Percentiles rank a stretch among this genome's conserved stretches.
Conservation (phyloP, 768 basidiomycete species). For the Boletales sp. region DNA sequence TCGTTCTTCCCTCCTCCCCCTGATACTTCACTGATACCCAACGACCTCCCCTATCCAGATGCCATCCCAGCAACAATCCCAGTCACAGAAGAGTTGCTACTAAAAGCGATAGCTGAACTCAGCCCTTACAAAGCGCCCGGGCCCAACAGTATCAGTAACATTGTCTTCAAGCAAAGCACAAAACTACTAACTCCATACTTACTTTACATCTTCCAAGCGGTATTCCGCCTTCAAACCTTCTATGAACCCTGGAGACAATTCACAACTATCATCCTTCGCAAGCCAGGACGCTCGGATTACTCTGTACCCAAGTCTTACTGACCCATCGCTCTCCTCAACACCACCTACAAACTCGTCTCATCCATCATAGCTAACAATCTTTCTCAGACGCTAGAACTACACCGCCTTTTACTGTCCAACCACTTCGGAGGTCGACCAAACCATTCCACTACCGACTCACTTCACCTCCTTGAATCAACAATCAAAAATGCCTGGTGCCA, state of each 20-base stretch:
- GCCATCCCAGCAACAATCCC: not conserved
- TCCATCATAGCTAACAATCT: not conserved
- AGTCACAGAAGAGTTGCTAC: not conserved
- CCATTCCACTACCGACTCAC: not conserved
- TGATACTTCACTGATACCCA: not conserved
- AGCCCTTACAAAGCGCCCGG: not conserved
- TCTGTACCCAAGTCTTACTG: conserved; percentile 30
- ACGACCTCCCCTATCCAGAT: not conserved
- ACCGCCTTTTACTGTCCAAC: not conserved
- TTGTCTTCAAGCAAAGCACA: no score
- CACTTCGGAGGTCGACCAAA: not conserved
- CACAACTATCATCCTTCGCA: conserved; percentile 30
- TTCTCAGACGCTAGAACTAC: not conserved
- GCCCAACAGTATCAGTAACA: no score
- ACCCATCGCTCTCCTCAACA: conserved; percentile 26
- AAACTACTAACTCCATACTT: no score
- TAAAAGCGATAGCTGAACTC: not conserved
- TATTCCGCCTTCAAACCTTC: no score
- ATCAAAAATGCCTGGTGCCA: not conserved
- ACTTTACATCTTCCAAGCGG: no score
- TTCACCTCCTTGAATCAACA: not conserved
- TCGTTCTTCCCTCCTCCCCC: no score
- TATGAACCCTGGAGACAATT: no score
- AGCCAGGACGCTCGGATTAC: conserved; percentile 37
- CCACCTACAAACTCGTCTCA: not conserved